Evolutionary conservation across 176 grass and related monocot species (phyloP), one percentile per base, ranked within the genome.

Genomic region (Puya raimondii): DNA sequence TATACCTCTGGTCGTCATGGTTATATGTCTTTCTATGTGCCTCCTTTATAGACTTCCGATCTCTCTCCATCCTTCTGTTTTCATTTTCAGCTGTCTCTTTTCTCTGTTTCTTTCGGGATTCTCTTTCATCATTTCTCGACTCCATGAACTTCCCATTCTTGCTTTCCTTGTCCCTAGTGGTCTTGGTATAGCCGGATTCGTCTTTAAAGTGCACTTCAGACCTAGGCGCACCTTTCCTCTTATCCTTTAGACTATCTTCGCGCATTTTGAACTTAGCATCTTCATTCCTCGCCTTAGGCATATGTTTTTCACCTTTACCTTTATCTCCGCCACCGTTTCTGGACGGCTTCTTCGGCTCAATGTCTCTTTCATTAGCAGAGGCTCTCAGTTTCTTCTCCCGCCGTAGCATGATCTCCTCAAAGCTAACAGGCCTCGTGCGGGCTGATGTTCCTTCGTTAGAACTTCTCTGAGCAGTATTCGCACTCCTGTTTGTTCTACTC

Each of bases 391-490:
- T 92, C 63, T 85, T 90, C 63, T 85, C 84, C 70, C 95, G 85
- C 47, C 21, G 79, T 66, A 81, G 71, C 82, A 99, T 80, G 23
- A 99, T 94, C 63, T 99, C 89, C 27, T 99, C 78, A 71, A 88
- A 86, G 82, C 87, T 91, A 56, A 91, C 12, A 88, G 95, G 90
- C 53, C 95, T 79, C 57, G 95, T 99, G 48, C 95, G 84, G 6
- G 95, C 95, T 70, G 95, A 71, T 14, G 90, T 91, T 29, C 87
- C 90, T 48, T 77, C 83, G 29, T 79, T 68, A 27, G 56, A 49
- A 64, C 47, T 56, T 73, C 47, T 76, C 68, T 68, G 66, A 48
- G 65, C 16, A 29, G 42, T 53, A 15, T 69, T 72, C 33, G n/a
- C 61, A 56, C 63, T 72, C 49, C 76, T 59, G 33, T 65, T 74